phyloP scores from a whole-genome alignment of 345 rosid species.

The Kernera saxatilis region DNA sequence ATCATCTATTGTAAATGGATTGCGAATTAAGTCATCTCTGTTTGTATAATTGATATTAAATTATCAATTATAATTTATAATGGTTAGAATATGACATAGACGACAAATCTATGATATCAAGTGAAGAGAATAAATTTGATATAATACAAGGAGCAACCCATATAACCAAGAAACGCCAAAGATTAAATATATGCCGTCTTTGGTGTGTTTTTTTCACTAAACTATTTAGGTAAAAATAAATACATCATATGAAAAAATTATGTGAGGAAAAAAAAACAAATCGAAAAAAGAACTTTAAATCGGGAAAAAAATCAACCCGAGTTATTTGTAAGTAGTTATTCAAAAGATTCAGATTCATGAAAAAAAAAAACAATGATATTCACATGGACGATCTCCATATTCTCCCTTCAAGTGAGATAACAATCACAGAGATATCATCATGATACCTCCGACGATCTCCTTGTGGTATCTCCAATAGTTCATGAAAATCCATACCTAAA shows the following conservation, averaged over 20 bases:
- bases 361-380: slow-evolving; percentile 15
- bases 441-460: slow-evolving; percentile 89
- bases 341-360: slow-evolving; percentile 1
- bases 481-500: slow-evolving; percentile 87
- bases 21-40: neutral
- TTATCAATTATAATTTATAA: neutral
- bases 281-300: neutral
- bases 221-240: slow-evolving; percentile 2
- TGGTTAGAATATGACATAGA: neutral
- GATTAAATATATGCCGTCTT: neutral
- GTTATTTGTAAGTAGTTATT: slow-evolving; percentile 20
- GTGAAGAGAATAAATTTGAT: neutral
- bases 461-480: slow-evolving; percentile 82
- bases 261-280: neutral
- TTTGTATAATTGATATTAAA: neutral
- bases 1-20: neutral
- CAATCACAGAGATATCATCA: slow-evolving; percentile 84
- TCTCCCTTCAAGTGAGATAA: slow-evolving; percentile 85
- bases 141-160: neutral
- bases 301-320: slow-evolving; percentile 5
- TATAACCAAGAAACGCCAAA: neutral
- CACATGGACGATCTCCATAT: slow-evolving; percentile 86
- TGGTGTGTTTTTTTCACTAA: slow-evolving; percentile 16
- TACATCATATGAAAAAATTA: slow-evolving; percentile 15
- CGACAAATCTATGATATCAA: neutral